These are phyloP conservation scores for Leccinum pachyderme DNA, from an alignment of 1,284 basidiomycete species.

Conservation along the genomic window DNA sequence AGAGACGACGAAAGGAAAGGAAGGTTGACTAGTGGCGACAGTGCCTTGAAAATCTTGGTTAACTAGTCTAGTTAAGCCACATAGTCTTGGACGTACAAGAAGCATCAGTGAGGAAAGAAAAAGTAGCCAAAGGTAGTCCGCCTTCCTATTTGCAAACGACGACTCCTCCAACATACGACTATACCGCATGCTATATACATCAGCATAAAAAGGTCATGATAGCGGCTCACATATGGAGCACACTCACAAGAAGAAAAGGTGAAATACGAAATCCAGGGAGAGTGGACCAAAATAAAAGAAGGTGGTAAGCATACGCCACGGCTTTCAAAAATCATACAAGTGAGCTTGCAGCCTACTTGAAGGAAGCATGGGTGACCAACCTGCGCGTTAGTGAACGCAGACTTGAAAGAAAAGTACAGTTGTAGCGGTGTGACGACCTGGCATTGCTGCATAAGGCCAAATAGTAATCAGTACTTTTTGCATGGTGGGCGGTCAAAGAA, in stretches of 20 bases:
- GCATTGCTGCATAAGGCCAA: slow-evolving; percentile 69
- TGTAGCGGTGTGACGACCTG: slow-evolving; percentile 87
- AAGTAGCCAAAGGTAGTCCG: slow-evolving; percentile 94
- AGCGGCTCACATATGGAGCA: neutral
- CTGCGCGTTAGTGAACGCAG: slow-evolving; percentile 79
- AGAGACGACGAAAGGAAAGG: slow-evolving; percentile 88
- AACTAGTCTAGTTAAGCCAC: neutral
- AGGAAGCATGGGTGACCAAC: slow-evolving; percentile 38
- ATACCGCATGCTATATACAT: slow-evolving; percentile 81
- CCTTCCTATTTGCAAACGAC: slow-evolving; percentile 85
- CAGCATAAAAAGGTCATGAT: neutral
- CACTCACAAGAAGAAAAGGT: slow-evolving; percentile 95
- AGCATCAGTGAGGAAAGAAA: slow-evolving; percentile 79
- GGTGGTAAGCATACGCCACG: slow-evolving; percentile 87
- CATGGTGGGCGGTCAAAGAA: neutral
- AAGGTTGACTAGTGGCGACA: slow-evolving; percentile 85
- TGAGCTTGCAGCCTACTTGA: slow-evolving; percentile 8
- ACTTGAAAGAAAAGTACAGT: slow-evolving; percentile 88
- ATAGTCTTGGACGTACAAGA: slow-evolving; percentile 51
- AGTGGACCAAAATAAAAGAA: slow-evolving; percentile 97
- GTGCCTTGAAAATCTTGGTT: slow-evolving; percentile 44
- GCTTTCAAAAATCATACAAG: slow-evolving; percentile 40
- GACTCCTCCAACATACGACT: slow-evolving; percentile 95
- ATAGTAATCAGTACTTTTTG: slow-evolving; percentile 8
- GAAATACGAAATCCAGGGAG: slow-evolving; percentile 93